These are phyloP conservation scores for Begonia masoniana DNA, from an alignment of 306 rosid genomes.

Conservation along the genomic window DNA sequence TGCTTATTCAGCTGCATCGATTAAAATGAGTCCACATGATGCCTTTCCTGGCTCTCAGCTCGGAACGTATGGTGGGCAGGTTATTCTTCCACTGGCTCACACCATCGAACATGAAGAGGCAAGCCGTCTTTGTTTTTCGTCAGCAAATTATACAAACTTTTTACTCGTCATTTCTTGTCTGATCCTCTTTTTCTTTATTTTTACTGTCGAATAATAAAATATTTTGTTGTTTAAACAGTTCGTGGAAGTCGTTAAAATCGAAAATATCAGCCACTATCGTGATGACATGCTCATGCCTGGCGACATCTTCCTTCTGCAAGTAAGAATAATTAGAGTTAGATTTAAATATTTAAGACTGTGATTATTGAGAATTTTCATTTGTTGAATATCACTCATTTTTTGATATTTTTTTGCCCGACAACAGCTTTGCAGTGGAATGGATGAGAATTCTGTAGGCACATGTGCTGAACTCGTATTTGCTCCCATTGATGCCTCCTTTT, in stretches of 20 bases:
- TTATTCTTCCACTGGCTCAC: slow-evolving; percentile 82
- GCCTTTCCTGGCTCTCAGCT: slow-evolving; percentile 78
- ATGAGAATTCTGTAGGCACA: slow-evolving; percentile 73
- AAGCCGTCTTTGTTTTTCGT: background rate
- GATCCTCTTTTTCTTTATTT: background rate
- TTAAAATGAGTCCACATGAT: slow-evolving; percentile 53
- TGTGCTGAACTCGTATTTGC: slow-evolving; percentile 98
- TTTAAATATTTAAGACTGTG: background rate
- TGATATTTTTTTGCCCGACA: background rate
- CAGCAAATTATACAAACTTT: background rate
- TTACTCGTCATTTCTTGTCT: background rate
- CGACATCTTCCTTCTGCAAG: slow-evolving; percentile 94
- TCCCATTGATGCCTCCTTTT: slow-evolving; percentile 94
- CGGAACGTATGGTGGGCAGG: slow-evolving; percentile 72
- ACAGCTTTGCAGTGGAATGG: slow-evolving; percentile 91
- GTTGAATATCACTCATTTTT: background rate
- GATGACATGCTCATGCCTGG: slow-evolving; percentile 85
- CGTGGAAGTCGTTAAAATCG: slow-evolving; percentile 92
- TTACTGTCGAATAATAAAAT: slow-evolving; percentile 6
- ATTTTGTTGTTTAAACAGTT: slow-evolving; percentile 39
- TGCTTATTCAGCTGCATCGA: slow-evolving; percentile 85
- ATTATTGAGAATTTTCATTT: slow-evolving; percentile 1
- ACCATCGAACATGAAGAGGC: slow-evolving; percentile 95
- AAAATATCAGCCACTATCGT: slow-evolving; percentile 82
- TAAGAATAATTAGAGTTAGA: slow-evolving; percentile 21